phyloP scores from a whole-genome alignment of 2,329 filamentous ascomycete species.

The Aspergillus sp. region DNA sequence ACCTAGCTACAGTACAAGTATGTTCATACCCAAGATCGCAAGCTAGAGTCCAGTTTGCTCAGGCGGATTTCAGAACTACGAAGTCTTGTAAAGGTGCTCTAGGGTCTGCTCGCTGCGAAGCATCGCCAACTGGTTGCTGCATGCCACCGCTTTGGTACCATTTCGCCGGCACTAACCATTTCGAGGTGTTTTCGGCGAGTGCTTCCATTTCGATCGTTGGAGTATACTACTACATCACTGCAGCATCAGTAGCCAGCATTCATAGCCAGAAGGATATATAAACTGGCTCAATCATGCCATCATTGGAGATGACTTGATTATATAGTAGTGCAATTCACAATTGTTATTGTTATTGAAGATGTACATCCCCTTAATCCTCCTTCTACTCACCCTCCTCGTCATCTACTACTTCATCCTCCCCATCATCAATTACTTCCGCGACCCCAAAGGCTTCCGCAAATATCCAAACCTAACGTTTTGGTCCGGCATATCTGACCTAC shows the following conservation, averaged over 20 bases:
- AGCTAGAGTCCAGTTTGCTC: too few relatives aligned
- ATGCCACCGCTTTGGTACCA: not conserved
- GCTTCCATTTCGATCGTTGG: not conserved
- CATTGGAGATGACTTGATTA: too few relatives aligned
- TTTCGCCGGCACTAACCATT: not conserved
- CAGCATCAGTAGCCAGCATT: not conserved
- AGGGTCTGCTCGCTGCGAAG: too few relatives aligned
- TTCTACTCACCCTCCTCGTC: constrained; percentile 25
- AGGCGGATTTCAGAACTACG: too few relatives aligned
- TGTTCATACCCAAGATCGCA: too few relatives aligned
- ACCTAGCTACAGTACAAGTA: too few relatives aligned
- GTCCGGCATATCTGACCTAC: constrained; percentile 19
- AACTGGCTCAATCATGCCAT: not conserved
- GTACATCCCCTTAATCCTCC: not conserved
- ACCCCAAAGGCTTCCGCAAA: constrained; percentile 22
- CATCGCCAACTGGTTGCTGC: too few relatives aligned
- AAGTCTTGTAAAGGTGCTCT: too few relatives aligned
- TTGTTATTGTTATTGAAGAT: not conserved
- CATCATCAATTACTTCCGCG: constrained; percentile 19
- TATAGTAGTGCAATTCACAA: too few relatives aligned
- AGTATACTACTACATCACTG: not conserved
- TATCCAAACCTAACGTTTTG: constrained; percentile 18
- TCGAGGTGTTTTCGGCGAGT: not conserved
- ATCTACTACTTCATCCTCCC: constrained; percentile 15
- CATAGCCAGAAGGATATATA: not conserved